Evolutionary conservation across 2,329 filamentous ascomycete genomes (phyloP).

Genomic region (Penicillium corylophilum): DNA sequence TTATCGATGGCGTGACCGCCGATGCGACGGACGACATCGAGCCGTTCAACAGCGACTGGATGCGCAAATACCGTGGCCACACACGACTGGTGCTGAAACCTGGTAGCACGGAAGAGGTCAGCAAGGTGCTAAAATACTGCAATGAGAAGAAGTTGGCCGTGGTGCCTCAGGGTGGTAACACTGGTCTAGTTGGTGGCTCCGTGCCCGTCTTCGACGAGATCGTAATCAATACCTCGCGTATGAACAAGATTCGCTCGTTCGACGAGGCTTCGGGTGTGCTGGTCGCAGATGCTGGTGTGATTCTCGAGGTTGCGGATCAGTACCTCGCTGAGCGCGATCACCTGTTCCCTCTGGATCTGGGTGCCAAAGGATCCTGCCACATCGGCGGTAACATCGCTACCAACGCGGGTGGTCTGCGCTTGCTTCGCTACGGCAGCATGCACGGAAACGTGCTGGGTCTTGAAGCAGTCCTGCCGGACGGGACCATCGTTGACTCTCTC

Average conservation of each 20-base stretch:
- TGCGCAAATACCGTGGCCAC: conserved; percentile 96
- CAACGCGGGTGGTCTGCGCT: conserved; percentile 86
- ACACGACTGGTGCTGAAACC: conserved; percentile 85
- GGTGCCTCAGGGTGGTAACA: conserved; percentile 96
- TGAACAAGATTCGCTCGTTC: conserved; percentile 89
- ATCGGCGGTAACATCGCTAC: conserved; percentile 95
- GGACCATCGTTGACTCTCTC: conserved; percentile 86
- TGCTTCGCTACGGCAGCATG: conserved; percentile 89
- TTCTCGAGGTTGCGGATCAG: conserved; percentile 84
- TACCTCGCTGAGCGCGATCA: conserved; percentile 79
- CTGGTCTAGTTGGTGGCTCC: conserved; percentile 89
- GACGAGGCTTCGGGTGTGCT: conserved; percentile 90
- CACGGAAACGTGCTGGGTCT: conserved; percentile 91
- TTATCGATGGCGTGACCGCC: conserved; percentile 78
- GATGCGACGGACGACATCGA: conserved; percentile 79
- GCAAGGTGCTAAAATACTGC: conserved; percentile 89
- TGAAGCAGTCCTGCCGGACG: conserved; percentile 90
- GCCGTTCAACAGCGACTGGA: conserved; percentile 96
- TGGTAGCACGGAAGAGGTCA: conserved; percentile 79
- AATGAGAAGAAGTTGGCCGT: conserved; percentile 90
- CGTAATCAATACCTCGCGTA: conserved; percentile 82
- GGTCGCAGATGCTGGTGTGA: conserved; percentile 85
- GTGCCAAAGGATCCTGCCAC: conserved; percentile 94
- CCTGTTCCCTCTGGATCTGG: conserved; percentile 95
- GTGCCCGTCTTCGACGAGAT: conserved; percentile 99